Base-by-base conservation (phyloP, 2,329 filamentous ascomycete species). In the Trichothecium roseum region DNA sequence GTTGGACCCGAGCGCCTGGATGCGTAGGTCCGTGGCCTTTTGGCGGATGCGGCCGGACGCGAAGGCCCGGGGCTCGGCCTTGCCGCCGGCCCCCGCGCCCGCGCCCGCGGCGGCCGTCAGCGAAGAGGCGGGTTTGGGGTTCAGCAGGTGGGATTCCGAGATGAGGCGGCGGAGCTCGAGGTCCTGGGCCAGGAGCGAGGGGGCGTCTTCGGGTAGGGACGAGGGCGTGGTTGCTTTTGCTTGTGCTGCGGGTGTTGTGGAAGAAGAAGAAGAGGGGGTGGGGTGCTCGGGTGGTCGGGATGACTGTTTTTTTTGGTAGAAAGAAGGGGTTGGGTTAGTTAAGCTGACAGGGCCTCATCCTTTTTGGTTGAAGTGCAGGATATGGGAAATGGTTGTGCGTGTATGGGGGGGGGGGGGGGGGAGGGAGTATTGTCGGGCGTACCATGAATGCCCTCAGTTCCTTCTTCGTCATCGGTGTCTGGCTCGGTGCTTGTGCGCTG, bases 81-180 rank as follows among this genome's bases (percentile, higher is more conserved):
- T 42, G 28, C 30, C 37, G 24, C 47, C 45, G 24, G 45, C 42
- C 30, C 55, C 49, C 15, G 32, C 32, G 15, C 30, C 30, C 7
- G 30, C 13, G 30, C 15, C 12, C 14, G 30, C 13, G 30, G 30
- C 15, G 3, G n/a, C n/a, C n/a, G n/a, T n/a, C 49, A 42, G 55
- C 52, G 40, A 56, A 51, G 70, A 66, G 30, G 71, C 68, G 4
- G 69, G 65, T 1, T 72, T 64, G 12, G 56, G 50, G 10, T 50
- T 42, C 38, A 96, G 77, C 41, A 96, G 79, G 59, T 94, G 87
- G 0, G 88, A 95, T 67, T 98, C 91, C 46, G 81, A 73, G 39
- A 98, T 76, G 28, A 98, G 77, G 32, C 87, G 81, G 56, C 95
- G 89, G 12, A 98, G 77, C 28, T 85, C 88, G 36, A 94, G 77